phyloP scores from a whole-genome alignment of 441 rosid species.

The Erodium moschatum region DNA sequence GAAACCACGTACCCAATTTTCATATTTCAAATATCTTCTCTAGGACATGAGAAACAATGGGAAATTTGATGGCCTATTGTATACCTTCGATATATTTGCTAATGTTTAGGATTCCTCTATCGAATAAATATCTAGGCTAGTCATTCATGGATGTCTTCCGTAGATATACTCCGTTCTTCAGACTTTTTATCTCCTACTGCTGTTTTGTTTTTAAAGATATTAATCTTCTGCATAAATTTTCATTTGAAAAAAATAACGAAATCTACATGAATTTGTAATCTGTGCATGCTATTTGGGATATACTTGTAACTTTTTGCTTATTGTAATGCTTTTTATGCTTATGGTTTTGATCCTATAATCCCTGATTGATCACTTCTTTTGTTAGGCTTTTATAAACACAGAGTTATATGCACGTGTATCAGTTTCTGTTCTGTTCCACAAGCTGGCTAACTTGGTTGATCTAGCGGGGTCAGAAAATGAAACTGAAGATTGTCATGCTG shows the following conservation, averaged over 20 bases:
- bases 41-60: background rate
- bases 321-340: background rate
- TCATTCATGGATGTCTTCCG: conserved; percentile 1
- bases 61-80: background rate
- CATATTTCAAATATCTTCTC: background rate
- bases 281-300: conserved; percentile 8
- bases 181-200: background rate
- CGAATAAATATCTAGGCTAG: background rate
- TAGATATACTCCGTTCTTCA: background rate
- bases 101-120: background rate
- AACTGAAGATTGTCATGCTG: conserved; percentile 41
- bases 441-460: conserved; percentile 55
- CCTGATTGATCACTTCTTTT: conserved; percentile 21
- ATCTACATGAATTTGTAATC: background rate
- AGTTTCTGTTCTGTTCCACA: conserved; percentile 67
- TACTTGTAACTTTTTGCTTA: conserved; percentile 7
- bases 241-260: conserved; percentile 1
- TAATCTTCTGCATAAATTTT: background rate
- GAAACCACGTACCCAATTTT: background rate
- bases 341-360: conserved; percentile 6
- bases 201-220: background rate
- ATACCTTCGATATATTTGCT: background rate
- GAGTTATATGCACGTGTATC: conserved; percentile 92
- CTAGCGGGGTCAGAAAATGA: conserved; percentile 37
- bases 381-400: conserved; percentile 76